Evolutionary conservation across 2,329 filamentous ascomycete species (phyloP), one percentile per base, ranked within the genome.

Genomic region (Cladophialophora carrionii): DNA sequence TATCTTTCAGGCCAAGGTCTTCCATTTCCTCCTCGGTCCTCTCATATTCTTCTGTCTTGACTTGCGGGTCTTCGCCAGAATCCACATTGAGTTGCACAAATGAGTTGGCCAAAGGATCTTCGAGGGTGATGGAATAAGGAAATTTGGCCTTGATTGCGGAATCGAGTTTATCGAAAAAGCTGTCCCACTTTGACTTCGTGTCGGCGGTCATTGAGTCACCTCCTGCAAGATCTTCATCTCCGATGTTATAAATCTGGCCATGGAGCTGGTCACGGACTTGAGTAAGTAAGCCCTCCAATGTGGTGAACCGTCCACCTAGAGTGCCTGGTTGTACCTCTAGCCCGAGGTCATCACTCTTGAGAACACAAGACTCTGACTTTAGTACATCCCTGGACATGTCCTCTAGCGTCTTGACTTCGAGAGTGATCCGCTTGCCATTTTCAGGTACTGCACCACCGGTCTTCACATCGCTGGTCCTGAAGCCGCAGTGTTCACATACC

Each of bases 381-480:
- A 99, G 88, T 66, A 99, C 96, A 74, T 99, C 95, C 68, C 95
- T 87, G 12, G 88, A 89, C 51, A 99, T 84, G 76, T 99, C 95
- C 64, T 88, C 84, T 34, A 81, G 75, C 37, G 79, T 87, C 65
- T 87, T 82, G 62, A 98, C 89, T 60, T 84, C 81, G 29, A 99
- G 83, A 0, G 85, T 92, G 72, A 97, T 96, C 71, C 88, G 89
- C 77, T 90, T 90, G 67, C 95, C 95, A 75, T 90, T 87, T 62
- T 89, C 89, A 8, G 95, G 95, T 24, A 99, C 89, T 73, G 90
- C 93, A 61, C 95, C 95, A 70, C 95, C 95, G 0, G 95, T 98
- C 84, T 98, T 98, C 76, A 99, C 92, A 77, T 99, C 95, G 78
- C 96, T 98, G 72, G 90, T 95, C 68, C 92, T 89, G 82, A 98